Evolutionary conservation across 345 rosid species (phyloP).

Genomic region (Psidium friedrichsthalianum): DNA sequence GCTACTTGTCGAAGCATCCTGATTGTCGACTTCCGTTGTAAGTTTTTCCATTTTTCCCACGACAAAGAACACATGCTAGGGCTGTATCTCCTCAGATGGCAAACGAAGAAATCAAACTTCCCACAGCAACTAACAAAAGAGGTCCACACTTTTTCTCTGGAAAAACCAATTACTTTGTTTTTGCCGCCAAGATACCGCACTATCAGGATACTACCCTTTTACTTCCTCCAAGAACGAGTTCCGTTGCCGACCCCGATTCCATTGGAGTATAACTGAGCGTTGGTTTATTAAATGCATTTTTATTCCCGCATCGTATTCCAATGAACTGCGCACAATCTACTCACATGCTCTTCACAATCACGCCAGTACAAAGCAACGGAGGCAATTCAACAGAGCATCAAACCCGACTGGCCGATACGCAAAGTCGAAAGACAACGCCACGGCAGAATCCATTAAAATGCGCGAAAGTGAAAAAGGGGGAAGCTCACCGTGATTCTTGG

Average conservation of each 20-base stretch:
- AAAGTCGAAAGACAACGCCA: not conserved
- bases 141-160: not conserved
- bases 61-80: not conserved
- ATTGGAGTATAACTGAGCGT: not conserved
- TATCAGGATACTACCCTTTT: not conserved
- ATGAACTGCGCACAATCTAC: not conserved
- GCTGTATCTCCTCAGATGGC: not conserved
- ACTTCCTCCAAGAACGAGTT: not conserved
- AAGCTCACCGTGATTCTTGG: conserved; percentile 42
- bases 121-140: not conserved
- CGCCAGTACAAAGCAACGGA: not conserved
- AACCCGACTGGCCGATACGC: not conserved
- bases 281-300: not conserved
- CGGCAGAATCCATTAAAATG: not conserved
- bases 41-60: not conserved
- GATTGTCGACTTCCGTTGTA: not conserved
- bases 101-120: not conserved
- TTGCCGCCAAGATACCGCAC: not conserved
- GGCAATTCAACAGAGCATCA: not conserved
- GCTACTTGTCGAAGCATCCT: not conserved
- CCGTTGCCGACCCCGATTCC: not conserved
- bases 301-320: not conserved
- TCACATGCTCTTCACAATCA: not conserved
- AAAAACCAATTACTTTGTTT: not conserved
- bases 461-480: not conserved